Evolutionary conservation across 148 eudicot genomes (phyloP).

Genomic region (Cornus kousa): DNA sequence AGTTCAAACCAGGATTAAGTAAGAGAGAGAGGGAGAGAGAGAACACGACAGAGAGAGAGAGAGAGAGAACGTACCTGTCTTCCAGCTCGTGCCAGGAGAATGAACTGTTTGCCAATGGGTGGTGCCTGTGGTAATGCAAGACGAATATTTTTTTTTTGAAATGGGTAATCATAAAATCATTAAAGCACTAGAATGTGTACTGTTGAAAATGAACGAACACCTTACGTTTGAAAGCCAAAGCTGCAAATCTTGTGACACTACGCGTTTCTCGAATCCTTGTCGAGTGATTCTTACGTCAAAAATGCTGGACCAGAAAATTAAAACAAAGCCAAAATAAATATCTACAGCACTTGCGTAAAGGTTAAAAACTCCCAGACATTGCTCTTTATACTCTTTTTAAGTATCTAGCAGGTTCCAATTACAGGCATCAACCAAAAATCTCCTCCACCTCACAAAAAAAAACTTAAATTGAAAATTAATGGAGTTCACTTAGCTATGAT

Average conservation of each 20-base stretch:
- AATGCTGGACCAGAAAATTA: conserved; percentile 42
- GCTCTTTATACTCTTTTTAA: background rate
- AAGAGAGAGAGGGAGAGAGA: background rate
- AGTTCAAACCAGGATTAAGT: background rate
- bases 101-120: conserved; percentile 55
- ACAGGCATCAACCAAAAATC: background rate
- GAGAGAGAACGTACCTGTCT: conserved; percentile 54
- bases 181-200: background rate
- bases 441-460: background rate
- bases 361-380: background rate
- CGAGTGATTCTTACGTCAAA: conserved; percentile 64
- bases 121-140: conserved; percentile 61
- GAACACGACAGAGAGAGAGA: background rate
- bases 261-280: conserved; percentile 98
- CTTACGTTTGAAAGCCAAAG: conserved; percentile 97
- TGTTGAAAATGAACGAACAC: background rate
- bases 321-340: conserved; percentile 1
- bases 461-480: too few species aligned
- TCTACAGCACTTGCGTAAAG: background rate
- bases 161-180: background rate
- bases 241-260: conserved; percentile 93
- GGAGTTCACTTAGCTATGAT: too few species aligned
- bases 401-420: background rate
- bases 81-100: conserved; percentile 95
- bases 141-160: background rate